Evolutionary conservation across 2,329 filamentous ascomycete species (phyloP), one percentile per base, ranked within the genome.

Genomic region (Neonectria magnoliae): DNA sequence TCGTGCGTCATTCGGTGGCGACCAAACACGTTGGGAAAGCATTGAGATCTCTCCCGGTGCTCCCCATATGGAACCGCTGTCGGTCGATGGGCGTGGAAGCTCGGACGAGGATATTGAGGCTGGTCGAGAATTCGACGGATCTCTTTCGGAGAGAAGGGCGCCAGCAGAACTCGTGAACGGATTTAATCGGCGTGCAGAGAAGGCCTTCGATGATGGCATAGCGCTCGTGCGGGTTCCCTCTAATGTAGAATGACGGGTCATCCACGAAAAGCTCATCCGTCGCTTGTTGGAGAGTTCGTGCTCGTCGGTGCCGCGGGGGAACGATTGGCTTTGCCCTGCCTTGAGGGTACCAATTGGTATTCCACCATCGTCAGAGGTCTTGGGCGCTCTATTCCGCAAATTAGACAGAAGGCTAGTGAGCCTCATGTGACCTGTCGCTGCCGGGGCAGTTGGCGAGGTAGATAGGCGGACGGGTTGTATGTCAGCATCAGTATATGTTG

Each of bases 31-130:
- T 52, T 87, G 90, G 38, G 84, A 81, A 3, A 83, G 73, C 2
- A 80, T 80, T 3, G 79, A 78, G 14, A 77, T 76, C 14, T 83
- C 81, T n/a, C 78, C 80, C 0, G 82, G 82, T 1, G 85, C 84
- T 76, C 90, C 91, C 79, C 91, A 93, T 65, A 94, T 92, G 25
- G 90, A 91, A 52, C 89, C 87, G 67, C 90, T 93, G 66, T 96
- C 93, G 1, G 91, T 92, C 1, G 92, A 94, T 6, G 93, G 93
- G 52, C 93, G 86, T 2, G 92, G 91, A 57, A 94, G 83, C 63
- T 93, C 91, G 5, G 85, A 85, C 0, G 90, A 92, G 14, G 88
- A 87, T 64, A 91, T 90, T 2, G 90, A 92, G 1, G 87, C 83
- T 13, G 92, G 91, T 18, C 91, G 83, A 1, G 92, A 90, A 75